These are phyloP conservation scores for Datisca glomerata DNA, from an alignment of 306 rosid genomes.

Conservation along the genomic window DNA sequence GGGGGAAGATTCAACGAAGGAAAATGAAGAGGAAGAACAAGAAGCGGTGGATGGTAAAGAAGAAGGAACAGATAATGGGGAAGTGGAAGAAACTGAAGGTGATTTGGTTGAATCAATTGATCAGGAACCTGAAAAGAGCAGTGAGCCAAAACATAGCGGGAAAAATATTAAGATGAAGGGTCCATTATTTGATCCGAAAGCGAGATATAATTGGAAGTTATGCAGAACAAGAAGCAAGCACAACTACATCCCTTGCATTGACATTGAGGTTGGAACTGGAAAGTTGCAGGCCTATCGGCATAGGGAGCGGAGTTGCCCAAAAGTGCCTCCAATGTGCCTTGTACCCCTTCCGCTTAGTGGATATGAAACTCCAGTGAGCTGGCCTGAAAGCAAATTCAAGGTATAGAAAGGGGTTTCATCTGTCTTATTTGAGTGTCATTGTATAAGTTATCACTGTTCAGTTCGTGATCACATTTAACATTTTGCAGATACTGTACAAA, in stretches of 20 bases:
- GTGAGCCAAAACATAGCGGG: conserved; percentile 23
- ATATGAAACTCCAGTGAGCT: conserved; percentile 40
- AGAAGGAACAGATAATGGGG: conserved; percentile 26
- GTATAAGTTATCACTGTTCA: conserved; percentile 15
- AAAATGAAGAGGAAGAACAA: conserved; percentile 34
- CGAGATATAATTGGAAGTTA: conserved; percentile 56
- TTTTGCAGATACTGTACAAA: conserved; percentile 71
- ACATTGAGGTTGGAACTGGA: conserved; percentile 46
- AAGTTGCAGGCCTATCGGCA: conserved; percentile 69
- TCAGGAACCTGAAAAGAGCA: conserved; percentile 37
- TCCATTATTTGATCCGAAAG: conserved; percentile 73
- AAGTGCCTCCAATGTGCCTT: conserved; percentile 51
- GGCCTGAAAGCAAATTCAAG: conserved; percentile 87
- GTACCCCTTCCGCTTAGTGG: conserved; percentile 77
- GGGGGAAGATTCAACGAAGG: conserved; percentile 21
- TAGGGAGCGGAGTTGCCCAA: conserved; percentile 87
- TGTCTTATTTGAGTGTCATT: conserved; percentile 5
- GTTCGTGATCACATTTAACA: conserved; percentile 21
- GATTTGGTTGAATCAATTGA: conserved; percentile 33
- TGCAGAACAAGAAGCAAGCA: conserved; percentile 79
- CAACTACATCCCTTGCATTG: conserved; percentile 89
- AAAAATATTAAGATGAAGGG: conserved; percentile 45
- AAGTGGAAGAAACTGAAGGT: conserved; percentile 22
- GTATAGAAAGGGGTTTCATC: conserved; percentile 21
- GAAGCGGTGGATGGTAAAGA: conserved; percentile 33